Evolutionary conservation across 768 basidiomycete genomes (phyloP), one percentile per base, ranked within the genome.

Genomic region (Amanita molliuscula): DNA sequence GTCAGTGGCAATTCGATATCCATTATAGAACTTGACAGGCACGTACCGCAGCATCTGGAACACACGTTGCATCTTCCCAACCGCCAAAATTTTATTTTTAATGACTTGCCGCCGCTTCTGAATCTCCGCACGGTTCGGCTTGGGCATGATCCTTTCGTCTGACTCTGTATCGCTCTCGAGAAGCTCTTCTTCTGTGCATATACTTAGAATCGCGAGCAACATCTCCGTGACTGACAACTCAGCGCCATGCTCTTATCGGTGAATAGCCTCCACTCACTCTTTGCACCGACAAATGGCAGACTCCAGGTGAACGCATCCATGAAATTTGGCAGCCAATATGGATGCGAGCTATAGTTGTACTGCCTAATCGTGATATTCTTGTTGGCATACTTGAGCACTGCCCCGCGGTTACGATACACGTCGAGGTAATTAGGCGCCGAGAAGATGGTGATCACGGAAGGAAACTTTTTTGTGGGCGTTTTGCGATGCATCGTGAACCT

Each of bases 231-330:
- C 95, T 97, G 54, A 11, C 26, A 29, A 45, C 31, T 36, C 11
- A 33, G 38, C 38, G 21, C 5, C 43, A 16, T 3, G 43, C 45
- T 9, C 49, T 35, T 45, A 15, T 66, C 31, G 62, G 1, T 10
- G 18, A n/a, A 46, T 37, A 9, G 2, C 16, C 33, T 9, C 3
- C 20, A 70, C 88, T 48, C 54, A 94, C 94, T 96, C 71, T 98
- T 98, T 55, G 90, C 83, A 47, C 93, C 94, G 4, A 98, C 93
- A 62, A 98, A 98, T 0, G 95, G 95, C 50, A 98, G 64, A 74
- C 87, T 90, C 95, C 94, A 98, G 9, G 93, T 95, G 62, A 98
- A 98, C 26, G 91, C 93, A 61, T 98, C 90, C 80, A 94, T 94
- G 59, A 96, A 96, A 68, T 96, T 96, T 0, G 94, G 94, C 26